Conservation (phyloP, 805 yeast genomes). For the Yarrowia porcina region DNA sequence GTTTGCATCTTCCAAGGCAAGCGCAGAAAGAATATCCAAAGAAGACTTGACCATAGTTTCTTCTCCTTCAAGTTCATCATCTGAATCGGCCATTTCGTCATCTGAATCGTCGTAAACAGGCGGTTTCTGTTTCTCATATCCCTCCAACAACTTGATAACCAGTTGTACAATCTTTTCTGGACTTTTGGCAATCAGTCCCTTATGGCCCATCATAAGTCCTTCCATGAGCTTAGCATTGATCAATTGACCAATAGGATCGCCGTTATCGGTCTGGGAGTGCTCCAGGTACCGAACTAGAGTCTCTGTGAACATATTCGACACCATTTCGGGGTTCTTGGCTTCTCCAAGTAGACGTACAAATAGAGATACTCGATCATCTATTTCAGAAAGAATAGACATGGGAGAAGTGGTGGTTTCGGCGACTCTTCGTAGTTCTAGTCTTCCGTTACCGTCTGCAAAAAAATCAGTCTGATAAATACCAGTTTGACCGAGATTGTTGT, state of each 20-base stretch:
- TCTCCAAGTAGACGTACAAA: constrained; percentile 8
- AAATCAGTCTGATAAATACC: constrained; percentile 7
- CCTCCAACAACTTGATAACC: constrained; percentile 37
- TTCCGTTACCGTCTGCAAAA: neutral
- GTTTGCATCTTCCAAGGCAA: constrained; percentile 7
- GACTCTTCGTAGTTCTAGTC: neutral
- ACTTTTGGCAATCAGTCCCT: constrained; percentile 27
- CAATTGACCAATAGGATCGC: neutral
- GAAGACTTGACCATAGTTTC: constrained; percentile 23
- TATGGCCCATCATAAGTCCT: constrained; percentile 29
- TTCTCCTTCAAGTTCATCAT: constrained; percentile 23
- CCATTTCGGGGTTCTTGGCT: constrained; percentile 13
- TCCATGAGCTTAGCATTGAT: constrained; percentile 27
- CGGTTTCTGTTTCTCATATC: neutral
- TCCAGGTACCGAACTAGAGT: neutral
- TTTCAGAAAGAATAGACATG: neutral
- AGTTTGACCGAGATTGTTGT: neutral
- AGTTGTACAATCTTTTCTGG: neutral
- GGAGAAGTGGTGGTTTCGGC: neutral
- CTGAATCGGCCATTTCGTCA: constrained; percentile 21
- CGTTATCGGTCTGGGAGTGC: neutral
- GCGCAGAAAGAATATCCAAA: neutral
- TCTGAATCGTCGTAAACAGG: constrained; percentile 25
- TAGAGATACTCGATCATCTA: constrained; percentile 12
- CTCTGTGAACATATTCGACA: constrained; percentile 4